A percentile compares a stretch with the other conserved stretches of the same genome.
These are phyloP conservation scores for Imleria badia DNA, from an alignment of 768 basidiomycete genomes.

Conservation along the genomic window DNA sequence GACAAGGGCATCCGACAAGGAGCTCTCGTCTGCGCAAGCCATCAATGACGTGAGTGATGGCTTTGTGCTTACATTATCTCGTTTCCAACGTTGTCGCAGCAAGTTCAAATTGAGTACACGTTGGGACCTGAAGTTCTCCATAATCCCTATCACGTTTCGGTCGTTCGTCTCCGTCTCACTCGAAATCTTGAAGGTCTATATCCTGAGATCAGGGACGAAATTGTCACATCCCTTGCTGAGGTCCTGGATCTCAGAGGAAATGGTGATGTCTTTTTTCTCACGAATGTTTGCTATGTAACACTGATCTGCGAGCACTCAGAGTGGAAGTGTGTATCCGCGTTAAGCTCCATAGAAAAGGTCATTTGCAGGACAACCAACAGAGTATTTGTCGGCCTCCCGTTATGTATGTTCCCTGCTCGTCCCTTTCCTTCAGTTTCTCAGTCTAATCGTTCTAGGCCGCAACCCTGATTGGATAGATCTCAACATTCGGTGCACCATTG, in stretches of 20 bases:
- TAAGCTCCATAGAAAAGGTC: conserved; percentile 32
- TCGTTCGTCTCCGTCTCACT: conserved; percentile 25
- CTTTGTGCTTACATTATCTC: too few relatives aligned
- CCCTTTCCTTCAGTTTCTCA: neutral
- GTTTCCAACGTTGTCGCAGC: too few relatives aligned
- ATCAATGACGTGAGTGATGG: too few relatives aligned
- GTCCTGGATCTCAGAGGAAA: conserved; percentile 25
- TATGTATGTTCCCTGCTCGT: conserved; percentile 32
- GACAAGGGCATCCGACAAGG: too few relatives aligned
- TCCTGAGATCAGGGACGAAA: conserved; percentile 45
- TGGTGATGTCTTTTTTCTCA: conserved; percentile 6
- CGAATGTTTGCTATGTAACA: neutral
- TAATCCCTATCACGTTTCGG: conserved; percentile 30
- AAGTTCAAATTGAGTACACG: too few relatives aligned
- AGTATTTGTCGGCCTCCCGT: conserved; percentile 46
- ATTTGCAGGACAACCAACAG: conserved; percentile 44
- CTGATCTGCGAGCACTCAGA: too few relatives aligned
- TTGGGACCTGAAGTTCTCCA: conserved; percentile 4
- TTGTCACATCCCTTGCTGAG: conserved; percentile 40
- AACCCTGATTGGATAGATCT: too few relatives aligned
- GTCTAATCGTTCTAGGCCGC: too few relatives aligned
- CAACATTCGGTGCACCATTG: conserved; percentile 30
- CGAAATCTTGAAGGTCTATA: conserved; percentile 39
- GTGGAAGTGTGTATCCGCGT: conserved; percentile 34
- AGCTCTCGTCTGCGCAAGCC: too few relatives aligned